Evolutionary conservation across 352 stramenopile genomes (phyloP).

Genomic region (Globisporangium sylvaticum): DNA sequence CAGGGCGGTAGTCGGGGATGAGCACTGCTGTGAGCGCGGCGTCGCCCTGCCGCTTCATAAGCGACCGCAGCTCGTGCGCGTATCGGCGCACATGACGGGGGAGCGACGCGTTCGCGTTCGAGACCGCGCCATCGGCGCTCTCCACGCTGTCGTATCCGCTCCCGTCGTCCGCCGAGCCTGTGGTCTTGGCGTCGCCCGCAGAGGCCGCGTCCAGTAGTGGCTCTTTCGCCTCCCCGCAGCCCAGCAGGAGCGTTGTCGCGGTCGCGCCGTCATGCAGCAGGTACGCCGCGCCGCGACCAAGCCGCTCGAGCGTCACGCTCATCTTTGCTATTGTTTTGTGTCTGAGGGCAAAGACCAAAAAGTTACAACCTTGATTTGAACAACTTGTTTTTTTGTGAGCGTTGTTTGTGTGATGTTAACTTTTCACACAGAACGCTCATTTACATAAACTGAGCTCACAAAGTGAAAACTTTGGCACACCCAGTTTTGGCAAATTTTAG

Average conservation of each 20-base stretch:
- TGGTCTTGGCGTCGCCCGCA: slow-evolving; percentile 11
- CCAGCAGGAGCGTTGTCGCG: slow-evolving; percentile 44
- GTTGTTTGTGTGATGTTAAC: too few species aligned
- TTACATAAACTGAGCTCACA: too few species aligned
- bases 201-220: not conserved
- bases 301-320: slow-evolving; percentile 60
- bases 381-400: too few species aligned
- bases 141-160: slow-evolving; percentile 27
- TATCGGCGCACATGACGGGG: slow-evolving; percentile 32
- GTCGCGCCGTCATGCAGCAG: slow-evolving; percentile 59
- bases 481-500: too few species aligned
- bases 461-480: too few species aligned
- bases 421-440: too few species aligned
- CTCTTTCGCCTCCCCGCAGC: slow-evolving; percentile 48
- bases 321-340: too few species aligned
- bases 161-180: slow-evolving; percentile 36
- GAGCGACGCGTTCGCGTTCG: slow-evolving; percentile 10
- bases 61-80: slow-evolving; percentile 50
- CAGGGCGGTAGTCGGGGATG: slow-evolving; percentile 65
- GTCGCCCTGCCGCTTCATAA: slow-evolving; percentile 38
- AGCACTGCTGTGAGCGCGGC: slow-evolving; percentile 47
- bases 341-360: too few species aligned
- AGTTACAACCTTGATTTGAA: too few species aligned
- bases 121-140: slow-evolving; percentile 20
- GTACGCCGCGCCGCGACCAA: slow-evolving; percentile 64